These are phyloP conservation scores for Russula emetica DNA, from an alignment of 768 basidiomycete species.

Conservation along the genomic window DNA sequence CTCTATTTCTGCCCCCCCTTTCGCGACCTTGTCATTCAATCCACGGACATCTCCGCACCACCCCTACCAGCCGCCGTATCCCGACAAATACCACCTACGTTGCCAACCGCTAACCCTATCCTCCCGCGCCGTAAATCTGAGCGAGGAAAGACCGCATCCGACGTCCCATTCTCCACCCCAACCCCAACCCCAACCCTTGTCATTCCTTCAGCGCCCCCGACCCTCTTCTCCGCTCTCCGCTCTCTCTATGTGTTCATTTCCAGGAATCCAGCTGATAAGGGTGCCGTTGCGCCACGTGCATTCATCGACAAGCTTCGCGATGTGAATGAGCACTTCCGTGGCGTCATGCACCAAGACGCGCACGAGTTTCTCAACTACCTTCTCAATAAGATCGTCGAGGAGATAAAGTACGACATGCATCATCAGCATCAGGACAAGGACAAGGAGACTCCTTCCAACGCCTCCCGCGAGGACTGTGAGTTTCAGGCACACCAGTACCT, in stretches of 20 bases:
- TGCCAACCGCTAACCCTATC: constrained; percentile 36
- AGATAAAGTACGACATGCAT: constrained; percentile 70
- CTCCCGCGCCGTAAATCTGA: constrained; percentile 53
- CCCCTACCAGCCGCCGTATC: constrained; percentile 35
- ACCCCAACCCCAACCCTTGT: constrained; percentile 38
- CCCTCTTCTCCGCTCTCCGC: constrained; percentile 87
- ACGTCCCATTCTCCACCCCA: constrained; percentile 29
- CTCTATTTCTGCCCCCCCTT: constrained; percentile 95
- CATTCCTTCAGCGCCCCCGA: constrained; percentile 60
- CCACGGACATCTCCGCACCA: constrained; percentile 37
- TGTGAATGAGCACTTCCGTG: constrained; percentile 86
- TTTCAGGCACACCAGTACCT: not conserved
- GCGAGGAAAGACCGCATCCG: constrained; percentile 44
- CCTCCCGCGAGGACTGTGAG: constrained; percentile 63
- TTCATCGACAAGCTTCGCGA: constrained; percentile 94
- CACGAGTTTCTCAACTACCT: constrained; percentile 97
- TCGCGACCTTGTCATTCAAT: constrained; percentile 54
- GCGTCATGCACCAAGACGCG: constrained; percentile 94
- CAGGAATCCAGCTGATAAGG: constrained; percentile 63
- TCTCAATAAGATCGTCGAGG: constrained; percentile 89
- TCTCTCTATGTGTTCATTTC: constrained; percentile 87
- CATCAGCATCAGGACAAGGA: constrained; percentile 28
- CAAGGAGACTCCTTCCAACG: constrained; percentile 5
- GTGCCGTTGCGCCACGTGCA: constrained; percentile 82
- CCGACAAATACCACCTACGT: constrained; percentile 29